A percentile compares a stretch with the other conserved stretches of the same genome.
phyloP scores from a whole-genome alignment of 2,329 filamentous ascomycete species.

The Penicillium sclerotiorum region DNA sequence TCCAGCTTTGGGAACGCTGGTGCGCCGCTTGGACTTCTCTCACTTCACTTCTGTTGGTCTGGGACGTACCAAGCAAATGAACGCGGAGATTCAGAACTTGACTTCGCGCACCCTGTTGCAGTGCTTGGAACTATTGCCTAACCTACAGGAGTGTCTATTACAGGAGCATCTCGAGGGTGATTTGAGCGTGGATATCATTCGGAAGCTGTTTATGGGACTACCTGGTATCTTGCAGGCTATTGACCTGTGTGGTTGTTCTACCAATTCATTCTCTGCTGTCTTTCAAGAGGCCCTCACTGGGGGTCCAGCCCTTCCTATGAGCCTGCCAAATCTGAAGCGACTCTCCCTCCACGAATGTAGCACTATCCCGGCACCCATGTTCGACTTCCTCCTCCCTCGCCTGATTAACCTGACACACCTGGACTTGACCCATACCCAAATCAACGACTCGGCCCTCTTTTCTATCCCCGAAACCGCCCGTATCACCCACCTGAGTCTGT shows the following conservation, averaged over 20 bases:
- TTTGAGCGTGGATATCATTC: slow-evolving; percentile 66
- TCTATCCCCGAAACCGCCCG: slow-evolving; percentile 71
- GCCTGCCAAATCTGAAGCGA: slow-evolving; percentile 62
- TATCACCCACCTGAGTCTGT: slow-evolving; percentile 76
- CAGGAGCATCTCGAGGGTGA: slow-evolving; percentile 83
- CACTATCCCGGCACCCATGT: slow-evolving; percentile 67
- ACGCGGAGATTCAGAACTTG: slow-evolving; percentile 73
- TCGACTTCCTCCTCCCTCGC: slow-evolving; percentile 72
- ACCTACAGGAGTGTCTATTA: slow-evolving; percentile 74
- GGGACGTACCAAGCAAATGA: slow-evolving; percentile 74
- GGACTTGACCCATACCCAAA: slow-evolving; percentile 75
- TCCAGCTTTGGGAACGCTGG: slow-evolving; percentile 70
- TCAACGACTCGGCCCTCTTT: slow-evolving; percentile 70
- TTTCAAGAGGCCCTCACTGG: slow-evolving; percentile 60
- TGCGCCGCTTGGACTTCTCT: slow-evolving; percentile 79
- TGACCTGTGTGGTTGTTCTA: slow-evolving; percentile 78
- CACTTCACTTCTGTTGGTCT: slow-evolving; percentile 81
- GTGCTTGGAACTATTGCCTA: slow-evolving; percentile 71
- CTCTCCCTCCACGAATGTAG: slow-evolving; percentile 79
- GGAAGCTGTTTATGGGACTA: slow-evolving; percentile 70
- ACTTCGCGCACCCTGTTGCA: slow-evolving; percentile 72
- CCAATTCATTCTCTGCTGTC: slow-evolving; percentile 65
- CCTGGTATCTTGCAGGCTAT: slow-evolving; percentile 66
- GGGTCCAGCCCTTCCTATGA: slow-evolving; percentile 52
- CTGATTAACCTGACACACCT: slow-evolving; percentile 71